A percentile compares a stretch with the other conserved stretches of the same genome.
phyloP scores from a whole-genome alignment of 1,284 basidiomycete species.

The Ustilago nuda region DNA sequence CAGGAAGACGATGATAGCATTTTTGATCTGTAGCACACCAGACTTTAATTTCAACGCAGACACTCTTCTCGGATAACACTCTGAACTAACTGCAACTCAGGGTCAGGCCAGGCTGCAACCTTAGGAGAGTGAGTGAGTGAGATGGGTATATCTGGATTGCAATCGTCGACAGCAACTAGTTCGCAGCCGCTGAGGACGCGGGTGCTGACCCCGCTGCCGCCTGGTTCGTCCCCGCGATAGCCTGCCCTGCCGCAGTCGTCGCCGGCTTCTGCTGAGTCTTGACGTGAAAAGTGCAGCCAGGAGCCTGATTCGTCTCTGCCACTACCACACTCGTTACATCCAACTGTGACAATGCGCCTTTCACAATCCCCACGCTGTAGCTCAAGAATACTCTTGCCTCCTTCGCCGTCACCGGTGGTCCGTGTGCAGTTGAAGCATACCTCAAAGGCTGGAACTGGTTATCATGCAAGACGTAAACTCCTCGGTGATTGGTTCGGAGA shows the following conservation, averaged over 20 bases:
- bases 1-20: constrained; percentile 59
- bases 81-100: background rate
- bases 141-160: constrained; percentile 5
- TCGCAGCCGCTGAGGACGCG: constrained; percentile 5
- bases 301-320: constrained; percentile 56
- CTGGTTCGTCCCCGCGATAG: too few relatives aligned
- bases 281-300: constrained; percentile 58
- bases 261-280: constrained; percentile 44
- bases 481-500: constrained; percentile 90
- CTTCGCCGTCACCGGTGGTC: constrained; percentile 77
- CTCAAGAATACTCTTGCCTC: constrained; percentile 51
- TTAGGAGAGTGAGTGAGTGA: background rate
- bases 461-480: constrained; percentile 92
- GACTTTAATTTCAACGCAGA: background rate
- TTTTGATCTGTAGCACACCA: constrained; percentile 45
- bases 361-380: constrained; percentile 55
- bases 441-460: constrained; percentile 86
- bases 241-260: background rate
- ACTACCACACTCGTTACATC: constrained; percentile 57
- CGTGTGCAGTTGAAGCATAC: constrained; percentile 81
- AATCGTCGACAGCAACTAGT: background rate
- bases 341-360: constrained; percentile 55
- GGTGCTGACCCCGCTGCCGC: background rate
- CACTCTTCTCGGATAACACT: background rate
- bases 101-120: too few relatives aligned